phyloP scores from a whole-genome alignment of 2,329 filamentous ascomycete species.

The Ophiostoma sp. region DNA sequence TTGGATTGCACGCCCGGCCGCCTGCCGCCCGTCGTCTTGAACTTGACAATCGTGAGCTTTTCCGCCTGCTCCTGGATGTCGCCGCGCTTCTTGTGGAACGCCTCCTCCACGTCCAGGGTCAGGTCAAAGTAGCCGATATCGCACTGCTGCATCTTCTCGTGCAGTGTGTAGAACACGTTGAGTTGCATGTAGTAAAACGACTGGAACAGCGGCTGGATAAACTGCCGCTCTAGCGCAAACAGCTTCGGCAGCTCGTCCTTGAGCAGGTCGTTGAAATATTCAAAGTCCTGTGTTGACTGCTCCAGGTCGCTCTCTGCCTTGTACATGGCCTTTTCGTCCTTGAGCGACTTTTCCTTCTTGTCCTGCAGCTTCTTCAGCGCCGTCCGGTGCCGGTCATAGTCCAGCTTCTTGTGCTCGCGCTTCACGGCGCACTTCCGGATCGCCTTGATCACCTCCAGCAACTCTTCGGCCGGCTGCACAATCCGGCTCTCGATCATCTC shows the following conservation, averaged over 20 bases:
- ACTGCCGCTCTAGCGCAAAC: slow-evolving; percentile 83
- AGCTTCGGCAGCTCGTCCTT: slow-evolving; percentile 94
- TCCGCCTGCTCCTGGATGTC: slow-evolving; percentile 83
- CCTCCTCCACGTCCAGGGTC: slow-evolving; percentile 82
- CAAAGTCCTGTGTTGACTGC: slow-evolving; percentile 87
- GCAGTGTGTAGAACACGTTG: slow-evolving; percentile 97
- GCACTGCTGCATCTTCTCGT: slow-evolving; percentile 95
- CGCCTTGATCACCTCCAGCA: slow-evolving; percentile 90
- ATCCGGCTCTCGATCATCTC: slow-evolving; percentile 95
- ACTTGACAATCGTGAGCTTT: slow-evolving; percentile 76
- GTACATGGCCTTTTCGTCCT: slow-evolving; percentile 96
- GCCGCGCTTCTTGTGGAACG: slow-evolving; percentile 81
- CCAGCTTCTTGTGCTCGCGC: slow-evolving; percentile 94
- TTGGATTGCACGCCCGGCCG: slow-evolving; percentile 53
- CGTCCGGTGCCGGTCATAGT: slow-evolving; percentile 82
- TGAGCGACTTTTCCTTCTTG: slow-evolving; percentile 92
- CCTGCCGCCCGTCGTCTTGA: slow-evolving; percentile 76
- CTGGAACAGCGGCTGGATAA: slow-evolving; percentile 95
- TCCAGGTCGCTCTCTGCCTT: slow-evolving; percentile 91
- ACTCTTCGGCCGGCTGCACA: slow-evolving; percentile 85
- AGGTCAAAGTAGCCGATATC: slow-evolving; percentile 98
- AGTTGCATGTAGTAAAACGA: slow-evolving; percentile 99
- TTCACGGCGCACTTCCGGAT: slow-evolving; percentile 85
- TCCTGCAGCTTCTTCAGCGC: slow-evolving; percentile 91
- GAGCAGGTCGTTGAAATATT: slow-evolving; percentile 95